A percentile compares a stretch with the other conserved stretches of the same genome.
Conservation (phyloP, 2,329 filamentous ascomycete species). For the Xylariaceae sp. region DNA sequence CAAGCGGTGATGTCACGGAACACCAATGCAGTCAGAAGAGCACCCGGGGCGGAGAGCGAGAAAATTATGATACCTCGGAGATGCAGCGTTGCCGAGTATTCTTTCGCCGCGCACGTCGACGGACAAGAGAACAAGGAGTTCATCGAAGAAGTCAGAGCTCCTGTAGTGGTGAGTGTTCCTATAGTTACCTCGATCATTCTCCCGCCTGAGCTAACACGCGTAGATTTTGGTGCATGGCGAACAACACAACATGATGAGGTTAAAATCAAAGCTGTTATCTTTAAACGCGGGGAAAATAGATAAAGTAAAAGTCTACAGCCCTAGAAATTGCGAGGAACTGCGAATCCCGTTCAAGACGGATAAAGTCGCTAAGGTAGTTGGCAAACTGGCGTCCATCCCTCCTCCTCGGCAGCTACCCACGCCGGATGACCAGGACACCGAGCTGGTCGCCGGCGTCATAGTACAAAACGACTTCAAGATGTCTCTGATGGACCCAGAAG, state of each 20-base stretch:
- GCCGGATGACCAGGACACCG: constrained; percentile 39
- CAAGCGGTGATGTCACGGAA: constrained; percentile 87
- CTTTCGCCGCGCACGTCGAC: constrained; percentile 95
- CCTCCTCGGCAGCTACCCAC: constrained; percentile 56
- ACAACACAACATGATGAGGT: constrained; percentile 95
- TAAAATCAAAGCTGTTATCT: constrained; percentile 94
- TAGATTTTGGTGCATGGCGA: constrained; percentile 96
- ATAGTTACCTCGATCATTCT: neutral
- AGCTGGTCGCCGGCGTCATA: constrained; percentile 82
- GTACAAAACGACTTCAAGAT: constrained; percentile 98
- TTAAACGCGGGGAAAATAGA: constrained; percentile 79
- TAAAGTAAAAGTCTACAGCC: constrained; percentile 91
- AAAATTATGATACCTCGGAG: constrained; percentile 89
- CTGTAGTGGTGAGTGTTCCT: constrained; percentile 76
- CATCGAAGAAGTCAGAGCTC: constrained; percentile 89
- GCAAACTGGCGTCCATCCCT: constrained; percentile 81
- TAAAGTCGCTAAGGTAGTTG: constrained; percentile 94
- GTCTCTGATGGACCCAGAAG: constrained; percentile 94
- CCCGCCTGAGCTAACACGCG: constrained; percentile 13
- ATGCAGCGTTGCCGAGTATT: constrained; percentile 92
- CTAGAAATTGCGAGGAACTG: constrained; percentile 92
- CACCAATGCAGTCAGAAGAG: constrained; percentile 64
- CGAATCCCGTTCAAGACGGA: constrained; percentile 94
- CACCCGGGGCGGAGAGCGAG: constrained; percentile 71
- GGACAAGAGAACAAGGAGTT: constrained; percentile 95